These are phyloP conservation scores for Aurinia saxatilis DNA, from an alignment of 345 rosid species.

Conservation along the genomic window DNA sequence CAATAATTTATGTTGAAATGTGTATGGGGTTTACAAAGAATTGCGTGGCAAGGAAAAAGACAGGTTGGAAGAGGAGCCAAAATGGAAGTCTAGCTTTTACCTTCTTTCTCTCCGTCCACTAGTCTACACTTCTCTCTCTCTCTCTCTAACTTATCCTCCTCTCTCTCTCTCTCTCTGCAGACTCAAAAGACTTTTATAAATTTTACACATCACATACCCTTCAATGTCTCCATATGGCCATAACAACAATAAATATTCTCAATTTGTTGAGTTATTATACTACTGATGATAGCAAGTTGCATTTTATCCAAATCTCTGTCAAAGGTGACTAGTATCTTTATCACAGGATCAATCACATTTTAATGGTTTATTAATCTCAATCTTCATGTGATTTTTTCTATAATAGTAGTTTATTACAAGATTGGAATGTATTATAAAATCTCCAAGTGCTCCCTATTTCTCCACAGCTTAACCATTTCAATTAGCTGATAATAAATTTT, in stretches of 20 bases:
- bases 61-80: slow-evolving; percentile 28
- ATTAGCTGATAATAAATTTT: no score
- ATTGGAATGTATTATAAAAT: no score
- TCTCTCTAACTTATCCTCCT: slow-evolving; percentile 1
- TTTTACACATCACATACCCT: not conserved
- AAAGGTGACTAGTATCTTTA: slow-evolving; percentile 15
- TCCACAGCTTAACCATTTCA: no score
- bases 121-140: slow-evolving; percentile 7
- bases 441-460: no score
- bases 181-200: not conserved
- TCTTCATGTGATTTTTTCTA: no score
- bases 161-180: no score
- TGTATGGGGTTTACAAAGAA: not conserved
- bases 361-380: not conserved
- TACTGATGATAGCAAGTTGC: slow-evolving; percentile 4
- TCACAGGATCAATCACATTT: not conserved
- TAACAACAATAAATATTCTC: not conserved
- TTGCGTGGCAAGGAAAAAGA: not conserved
- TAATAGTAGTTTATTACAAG: no score
- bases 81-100: slow-evolving; percentile 3
- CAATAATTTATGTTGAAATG: not conserved
- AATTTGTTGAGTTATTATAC: not conserved
- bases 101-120: slow-evolving; percentile 4
- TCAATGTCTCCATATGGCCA: slow-evolving; percentile 1
- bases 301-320: slow-evolving; percentile 24